Percentiles rank a stretch among this genome's conserved stretches.
Conservation (phyloP, 2,329 filamentous ascomycete genomes). For the Cordyceps militaris region DNA sequence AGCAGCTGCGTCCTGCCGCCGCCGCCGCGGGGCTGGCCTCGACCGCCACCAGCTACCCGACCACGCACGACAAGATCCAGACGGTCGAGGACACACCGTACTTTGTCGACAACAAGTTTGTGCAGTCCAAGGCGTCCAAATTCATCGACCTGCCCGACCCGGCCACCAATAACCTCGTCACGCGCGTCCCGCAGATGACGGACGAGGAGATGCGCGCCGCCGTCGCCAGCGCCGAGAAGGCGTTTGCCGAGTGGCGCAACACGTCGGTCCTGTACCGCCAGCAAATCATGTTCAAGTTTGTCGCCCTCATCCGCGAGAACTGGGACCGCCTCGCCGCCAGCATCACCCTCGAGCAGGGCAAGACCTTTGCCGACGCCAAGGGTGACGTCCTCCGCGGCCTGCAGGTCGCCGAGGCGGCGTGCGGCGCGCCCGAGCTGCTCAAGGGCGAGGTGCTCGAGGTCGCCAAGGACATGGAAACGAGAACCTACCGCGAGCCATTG, state of each 20-base stretch:
- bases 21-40: slow-evolving; percentile 46
- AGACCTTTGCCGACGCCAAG: slow-evolving; percentile 76
- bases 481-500: slow-evolving; percentile 73
- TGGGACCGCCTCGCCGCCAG: slow-evolving; percentile 79
- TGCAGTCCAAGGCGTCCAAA: slow-evolving; percentile 57
- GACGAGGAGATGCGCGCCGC: slow-evolving; percentile 68
- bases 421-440: slow-evolving; percentile 72
- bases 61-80: slow-evolving; percentile 62
- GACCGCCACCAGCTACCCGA: slow-evolving; percentile 57
- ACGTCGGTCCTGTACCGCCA: slow-evolving; percentile 69
- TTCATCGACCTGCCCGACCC: slow-evolving; percentile 79
- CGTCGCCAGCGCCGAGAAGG: slow-evolving; percentile 67
- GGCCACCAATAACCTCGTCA: slow-evolving; percentile 79
- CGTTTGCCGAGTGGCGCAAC: slow-evolving; percentile 65
- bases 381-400: slow-evolving; percentile 76
- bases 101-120: slow-evolving; percentile 76
- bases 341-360: slow-evolving; percentile 83
- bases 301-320: slow-evolving; percentile 71
- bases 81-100: slow-evolving; percentile 66
- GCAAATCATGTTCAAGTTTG: slow-evolving; percentile 84
- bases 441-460: slow-evolving; percentile 81
- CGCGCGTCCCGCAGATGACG: slow-evolving; percentile 75
- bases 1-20: slow-evolving; percentile 45
- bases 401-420: slow-evolving; percentile 78
- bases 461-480: slow-evolving; percentile 83